phyloP scores from a whole-genome alignment of 768 basidiomycete species.

The Hirschioporus abietinus region DNA sequence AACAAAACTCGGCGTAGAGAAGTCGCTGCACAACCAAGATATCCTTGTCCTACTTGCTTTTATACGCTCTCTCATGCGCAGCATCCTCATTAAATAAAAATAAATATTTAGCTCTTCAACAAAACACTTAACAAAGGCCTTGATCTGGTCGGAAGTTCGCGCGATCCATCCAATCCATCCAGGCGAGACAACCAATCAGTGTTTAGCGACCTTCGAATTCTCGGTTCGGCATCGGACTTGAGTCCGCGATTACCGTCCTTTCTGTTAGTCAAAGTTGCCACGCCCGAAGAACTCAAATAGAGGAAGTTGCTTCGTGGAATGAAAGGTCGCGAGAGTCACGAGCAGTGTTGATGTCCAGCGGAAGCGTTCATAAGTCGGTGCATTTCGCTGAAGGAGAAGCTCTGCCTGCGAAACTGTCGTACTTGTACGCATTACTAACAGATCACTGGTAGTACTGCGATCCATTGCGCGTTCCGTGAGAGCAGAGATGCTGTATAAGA shows the following conservation, averaged over 20 bases:
- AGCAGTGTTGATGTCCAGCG: no score
- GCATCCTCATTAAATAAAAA: not conserved
- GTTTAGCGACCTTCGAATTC: not conserved
- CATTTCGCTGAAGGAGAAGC: no score
- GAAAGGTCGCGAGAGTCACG: no score
- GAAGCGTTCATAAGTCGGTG: no score
- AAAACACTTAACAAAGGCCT: not conserved
- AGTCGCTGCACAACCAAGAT: not conserved
- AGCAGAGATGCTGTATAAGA: no score
- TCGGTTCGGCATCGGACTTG: not conserved
- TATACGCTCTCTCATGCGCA: not conserved
- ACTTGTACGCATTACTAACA: no score
- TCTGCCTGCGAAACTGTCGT: no score
- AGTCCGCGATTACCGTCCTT: not conserved
- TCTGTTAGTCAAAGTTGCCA: not conserved
- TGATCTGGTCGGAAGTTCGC: not conserved
- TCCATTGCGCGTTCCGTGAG: no score
- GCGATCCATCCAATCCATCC: not conserved
- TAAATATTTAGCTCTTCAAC: not conserved
- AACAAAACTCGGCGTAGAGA: not conserved
- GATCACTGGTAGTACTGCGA: no score
- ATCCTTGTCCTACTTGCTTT: not conserved
- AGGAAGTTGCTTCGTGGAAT: no score
- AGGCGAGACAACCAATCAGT: not conserved
- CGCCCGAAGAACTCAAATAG: no score